phyloP scores from a whole-genome alignment of 805 yeast species.

The Candida namnaoensis region DNA sequence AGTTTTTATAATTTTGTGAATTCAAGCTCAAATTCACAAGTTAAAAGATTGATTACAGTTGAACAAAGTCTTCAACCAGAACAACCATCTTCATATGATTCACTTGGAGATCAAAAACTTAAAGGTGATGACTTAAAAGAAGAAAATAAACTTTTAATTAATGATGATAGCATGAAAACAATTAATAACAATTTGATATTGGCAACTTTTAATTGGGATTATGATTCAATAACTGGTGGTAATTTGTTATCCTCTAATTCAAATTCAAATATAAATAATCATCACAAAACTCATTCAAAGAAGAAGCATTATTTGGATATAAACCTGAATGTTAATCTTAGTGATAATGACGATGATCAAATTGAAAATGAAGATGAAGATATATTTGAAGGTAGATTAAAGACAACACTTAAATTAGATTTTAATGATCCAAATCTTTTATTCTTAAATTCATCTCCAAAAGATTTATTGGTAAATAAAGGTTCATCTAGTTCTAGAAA shows the following conservation, averaged over 20 bases:
- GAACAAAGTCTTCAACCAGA: background rate
- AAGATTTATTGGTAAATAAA: no score
- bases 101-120: slow-evolving; percentile 4
- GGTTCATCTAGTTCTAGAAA: no score
- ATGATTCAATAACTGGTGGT: slow-evolving; percentile 49
- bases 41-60: slow-evolving; percentile 5
- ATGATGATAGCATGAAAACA: slow-evolving; percentile 5
- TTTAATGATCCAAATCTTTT: slow-evolving; percentile 82
- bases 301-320: background rate
- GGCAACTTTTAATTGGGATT: slow-evolving; percentile 77
- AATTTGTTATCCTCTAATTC: slow-evolving; percentile 8
- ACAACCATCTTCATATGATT: background rate
- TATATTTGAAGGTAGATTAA: slow-evolving; percentile 61
- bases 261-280: background rate
- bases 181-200: slow-evolving; percentile 49
- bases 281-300: slow-evolving; percentile 15
- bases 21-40: slow-evolving; percentile 1
- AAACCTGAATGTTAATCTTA: background rate
- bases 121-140: slow-evolving; percentile 9
- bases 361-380: slow-evolving; percentile 49
- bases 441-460: slow-evolving; percentile 32
- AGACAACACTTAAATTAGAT: slow-evolving; percentile 46
- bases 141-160: no score
- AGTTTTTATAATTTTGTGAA: no score
- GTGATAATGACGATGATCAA: background rate